Evolutionary conservation across 179 eudicot species (phyloP).

Genomic region (Spinacia oleracea): DNA sequence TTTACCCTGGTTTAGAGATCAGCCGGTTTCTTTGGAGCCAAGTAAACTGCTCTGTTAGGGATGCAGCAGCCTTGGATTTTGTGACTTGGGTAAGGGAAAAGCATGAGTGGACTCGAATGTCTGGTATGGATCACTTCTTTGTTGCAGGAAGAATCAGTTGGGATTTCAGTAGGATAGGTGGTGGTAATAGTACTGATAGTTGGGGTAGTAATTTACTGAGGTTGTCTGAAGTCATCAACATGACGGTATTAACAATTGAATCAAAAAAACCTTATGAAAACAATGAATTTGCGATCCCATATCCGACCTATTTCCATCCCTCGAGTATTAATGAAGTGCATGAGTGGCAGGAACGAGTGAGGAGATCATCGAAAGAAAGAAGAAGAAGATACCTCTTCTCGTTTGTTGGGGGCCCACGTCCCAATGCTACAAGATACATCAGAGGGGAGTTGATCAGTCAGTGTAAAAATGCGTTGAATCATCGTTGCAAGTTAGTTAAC

Average conservation of each 20-base stretch:
- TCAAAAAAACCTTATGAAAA: slow-evolving; percentile 22
- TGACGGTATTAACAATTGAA: slow-evolving; percentile 30
- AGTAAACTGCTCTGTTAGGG: slow-evolving; percentile 16
- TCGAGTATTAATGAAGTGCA: slow-evolving; percentile 14
- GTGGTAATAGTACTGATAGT: neutral
- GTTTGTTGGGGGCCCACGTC: slow-evolving; percentile 29
- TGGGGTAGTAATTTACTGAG: slow-evolving; percentile 31
- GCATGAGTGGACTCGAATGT: slow-evolving; percentile 31
- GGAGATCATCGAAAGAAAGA: neutral
- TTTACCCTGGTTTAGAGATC: slow-evolving; percentile 25
- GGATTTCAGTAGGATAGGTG: slow-evolving; percentile 29
- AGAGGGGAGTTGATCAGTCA: slow-evolving; percentile 30
- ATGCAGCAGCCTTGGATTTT: slow-evolving; percentile 19
- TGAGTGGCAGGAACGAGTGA: slow-evolving; percentile 28
- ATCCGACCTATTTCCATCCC: slow-evolving; percentile 40
- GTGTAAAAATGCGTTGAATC: slow-evolving; percentile 22
- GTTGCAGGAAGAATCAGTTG: slow-evolving; percentile 33
- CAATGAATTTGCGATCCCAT: slow-evolving; percentile 28
- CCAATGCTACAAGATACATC: slow-evolving; percentile 13
- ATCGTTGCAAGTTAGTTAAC: slow-evolving; percentile 12
- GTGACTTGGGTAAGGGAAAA: slow-evolving; percentile 23
- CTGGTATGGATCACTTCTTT: slow-evolving; percentile 35
- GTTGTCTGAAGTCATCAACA: slow-evolving; percentile 21
- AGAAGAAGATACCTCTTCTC: slow-evolving; percentile 17
- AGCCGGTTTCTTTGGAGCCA: slow-evolving; percentile 23